Base-by-base conservation (phyloP, 495 filamentous ascomycete species). In the Hyaloscypha hepaticicola region DNA sequence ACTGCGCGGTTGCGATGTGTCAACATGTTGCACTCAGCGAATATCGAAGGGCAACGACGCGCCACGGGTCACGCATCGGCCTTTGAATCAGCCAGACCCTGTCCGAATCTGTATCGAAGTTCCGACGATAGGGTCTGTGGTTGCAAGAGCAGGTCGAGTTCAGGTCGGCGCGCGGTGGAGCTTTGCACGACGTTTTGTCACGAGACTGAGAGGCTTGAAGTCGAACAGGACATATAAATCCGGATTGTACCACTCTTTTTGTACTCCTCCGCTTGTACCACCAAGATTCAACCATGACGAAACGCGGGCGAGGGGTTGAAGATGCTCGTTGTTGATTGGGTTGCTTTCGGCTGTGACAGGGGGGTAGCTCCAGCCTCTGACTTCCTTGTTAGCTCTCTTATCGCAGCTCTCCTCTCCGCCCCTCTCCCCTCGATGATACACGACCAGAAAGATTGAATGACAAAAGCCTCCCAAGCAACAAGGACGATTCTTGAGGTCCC, bases 1-100 rank as follows among this genome's bases (percentile, higher is more conserved):
- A 26, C 52, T 41, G 34, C 12, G 14, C 38, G 58, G 63, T 48
- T 21, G 57, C 56, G 58, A 62, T 66, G 64, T 62, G 64, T 66
- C 64, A 58, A 66, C 1, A 3, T 19, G 38, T 45, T 8, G 38
- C 38, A 45, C 38, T 9, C 48, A 62, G 34, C 52, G 31, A 22
- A 27, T 41, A 9, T 19, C 22, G 3, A 45, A 8, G 38, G 38
- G 19, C 11, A 16, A 45, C 38, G 7, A 45, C 6, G 38, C 7
- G 38, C 2, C 0, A 45, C 38, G 55, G 31, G 28, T 49, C 41
- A 45, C 56, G 56, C 7, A 31, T 59, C 31, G 58, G 34, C n/a
- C 24, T 58, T 50, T 28, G 51, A 26, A 33, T 8, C 31, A 45
- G 38, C 38, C 38, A 45, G 38, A 16, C 38, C 38, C 19, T 45